Evolutionary conservation across 495 filamentous ascomycete species (phyloP).

Genomic region (Lophiostoma macrostomum): DNA sequence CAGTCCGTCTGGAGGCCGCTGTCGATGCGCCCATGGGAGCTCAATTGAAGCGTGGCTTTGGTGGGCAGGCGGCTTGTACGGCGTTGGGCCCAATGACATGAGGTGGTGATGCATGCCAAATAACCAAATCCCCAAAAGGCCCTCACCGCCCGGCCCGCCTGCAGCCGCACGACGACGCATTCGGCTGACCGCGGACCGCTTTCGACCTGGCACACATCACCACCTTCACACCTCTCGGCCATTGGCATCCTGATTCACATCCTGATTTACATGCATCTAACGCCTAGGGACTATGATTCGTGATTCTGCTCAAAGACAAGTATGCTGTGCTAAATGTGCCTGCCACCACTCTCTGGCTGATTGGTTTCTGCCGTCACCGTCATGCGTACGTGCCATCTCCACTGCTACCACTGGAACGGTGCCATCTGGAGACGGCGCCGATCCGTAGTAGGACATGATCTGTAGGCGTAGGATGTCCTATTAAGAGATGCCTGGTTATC

Average conservation of each 20-base stretch:
- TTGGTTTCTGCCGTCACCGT: too few relatives aligned
- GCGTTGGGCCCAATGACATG: conserved; percentile 23
- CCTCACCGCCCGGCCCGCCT: not conserved
- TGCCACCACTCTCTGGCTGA: too few relatives aligned
- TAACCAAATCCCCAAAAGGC: conserved; percentile 12
- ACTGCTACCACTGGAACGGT: not conserved
- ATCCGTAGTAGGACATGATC: too few relatives aligned
- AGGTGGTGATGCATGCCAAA: conserved; percentile 14
- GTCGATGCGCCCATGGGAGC: conserved; percentile 8
- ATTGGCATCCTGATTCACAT: not conserved
- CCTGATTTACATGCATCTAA: not conserved
- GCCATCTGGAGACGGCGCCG: too few relatives aligned
- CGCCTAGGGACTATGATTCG: too few relatives aligned
- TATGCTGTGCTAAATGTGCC: too few relatives aligned
- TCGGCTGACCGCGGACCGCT: conserved; percentile 22
- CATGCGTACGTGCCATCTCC: too few relatives aligned
- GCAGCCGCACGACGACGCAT: too few relatives aligned
- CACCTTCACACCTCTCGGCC: not conserved
- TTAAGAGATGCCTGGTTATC: not conserved
- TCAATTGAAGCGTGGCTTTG: conserved; percentile 19
- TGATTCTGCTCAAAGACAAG: too few relatives aligned
- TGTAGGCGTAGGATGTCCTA: not conserved
- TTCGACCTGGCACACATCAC: not conserved
- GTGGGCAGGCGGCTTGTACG: conserved; percentile 15
- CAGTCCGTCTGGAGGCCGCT: not conserved